Evolutionary conservation across 1,139 yeast species (phyloP), one percentile per base, ranked within the genome.

Genomic region (Hanseniaspora uvarum): DNA sequence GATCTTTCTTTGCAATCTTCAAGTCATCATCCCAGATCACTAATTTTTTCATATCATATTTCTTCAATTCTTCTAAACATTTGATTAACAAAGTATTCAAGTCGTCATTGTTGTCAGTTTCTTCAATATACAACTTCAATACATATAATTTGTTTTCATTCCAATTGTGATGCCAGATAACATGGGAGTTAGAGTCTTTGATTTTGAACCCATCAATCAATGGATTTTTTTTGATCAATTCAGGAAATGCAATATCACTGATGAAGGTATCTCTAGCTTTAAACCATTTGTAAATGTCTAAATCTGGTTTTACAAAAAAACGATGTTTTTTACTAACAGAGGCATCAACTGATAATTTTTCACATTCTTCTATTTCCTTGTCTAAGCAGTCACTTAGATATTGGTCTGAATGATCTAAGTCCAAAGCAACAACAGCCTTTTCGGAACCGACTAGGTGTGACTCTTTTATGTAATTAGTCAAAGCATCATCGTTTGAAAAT

Each of bases 91-190:
- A 49, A 30, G 54, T 55, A 23, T 64, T 52, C 7, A 46, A 50
- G 4, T 49, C 53, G 12, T 63, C 62, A 40, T 56, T 55, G 33
- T 55, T 51, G 45, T 60, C 28, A 11, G 41, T 46, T 8, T 57
- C 56, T 16, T 61, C 59, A 51, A 61, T 59, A 56, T 59, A 58
- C 8, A 67, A 28, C 41, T 61, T 66, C 8, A 72, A 44, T 14
- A 73, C 59, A 12, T 69, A 62, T 50, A 75, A 60, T 28, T 66
- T 63, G 39, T 67, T 61, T 21, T 61, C 68, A 55, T 68, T 70
- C 70, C 74, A 74, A 52, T 72, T 73, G 56, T 74, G 78, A 39
- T 70, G 69, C 79, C 79, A 76, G 31, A 75, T 63, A 21, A 75
- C 64, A 62, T 72, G 73, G 30, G 66, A 63, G 44, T 64, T 63